phyloP scores from a whole-genome alignment of 768 basidiomycete species.

The Hericium coralloides region DNA sequence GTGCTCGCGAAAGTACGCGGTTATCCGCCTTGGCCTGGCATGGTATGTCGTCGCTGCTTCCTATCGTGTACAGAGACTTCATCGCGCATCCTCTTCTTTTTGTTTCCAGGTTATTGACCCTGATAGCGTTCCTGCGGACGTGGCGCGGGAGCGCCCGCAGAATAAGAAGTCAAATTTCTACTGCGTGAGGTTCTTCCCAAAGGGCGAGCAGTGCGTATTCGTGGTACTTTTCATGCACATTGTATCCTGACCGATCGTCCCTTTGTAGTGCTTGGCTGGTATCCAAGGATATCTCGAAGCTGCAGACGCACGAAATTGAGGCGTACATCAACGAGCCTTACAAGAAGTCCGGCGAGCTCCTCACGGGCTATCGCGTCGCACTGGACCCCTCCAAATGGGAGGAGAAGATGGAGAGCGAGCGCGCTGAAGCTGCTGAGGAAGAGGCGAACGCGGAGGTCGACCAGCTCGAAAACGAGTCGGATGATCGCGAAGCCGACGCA shows the following conservation, averaged over 20 bases:
- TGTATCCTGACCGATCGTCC: slow-evolving; percentile 9
- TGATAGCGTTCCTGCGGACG: slow-evolving; percentile 46
- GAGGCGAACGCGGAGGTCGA: slow-evolving; percentile 59
- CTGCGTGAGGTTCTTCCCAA: slow-evolving; percentile 84
- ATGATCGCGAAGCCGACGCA: slow-evolving; percentile 37
- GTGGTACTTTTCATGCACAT: slow-evolving; percentile 3
- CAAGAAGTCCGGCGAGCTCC: slow-evolving; percentile 71
- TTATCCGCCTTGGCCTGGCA: slow-evolving; percentile 91
- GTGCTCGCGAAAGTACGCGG: slow-evolving; percentile 93
- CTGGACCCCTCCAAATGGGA: slow-evolving; percentile 67
- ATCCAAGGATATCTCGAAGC: slow-evolving; percentile 71
- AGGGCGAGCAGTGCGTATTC: slow-evolving; percentile 79
- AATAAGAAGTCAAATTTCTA: slow-evolving; percentile 66
- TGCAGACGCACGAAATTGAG: slow-evolving; percentile 75
- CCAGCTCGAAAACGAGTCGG: slow-evolving; percentile 48
- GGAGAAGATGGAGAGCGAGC: slow-evolving; percentile 30
- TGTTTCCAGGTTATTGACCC: slow-evolving; percentile 72
- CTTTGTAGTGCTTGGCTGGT: slow-evolving; percentile 70
- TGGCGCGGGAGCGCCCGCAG: slow-evolving; percentile 62
- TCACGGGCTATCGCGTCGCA: slow-evolving; percentile 68
- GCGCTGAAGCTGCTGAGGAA: slow-evolving; percentile 27
- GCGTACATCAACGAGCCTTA: slow-evolving; percentile 69
- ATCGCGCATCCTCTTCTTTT: slow-evolving; percentile 1
- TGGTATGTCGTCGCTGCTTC: slow-evolving; percentile 48
- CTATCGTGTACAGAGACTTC: not conserved